These are phyloP conservation scores for Coemansia sp. DNA, from an alignment of 192 early-diverging fungal genomes.

Conservation along the genomic window DNA sequence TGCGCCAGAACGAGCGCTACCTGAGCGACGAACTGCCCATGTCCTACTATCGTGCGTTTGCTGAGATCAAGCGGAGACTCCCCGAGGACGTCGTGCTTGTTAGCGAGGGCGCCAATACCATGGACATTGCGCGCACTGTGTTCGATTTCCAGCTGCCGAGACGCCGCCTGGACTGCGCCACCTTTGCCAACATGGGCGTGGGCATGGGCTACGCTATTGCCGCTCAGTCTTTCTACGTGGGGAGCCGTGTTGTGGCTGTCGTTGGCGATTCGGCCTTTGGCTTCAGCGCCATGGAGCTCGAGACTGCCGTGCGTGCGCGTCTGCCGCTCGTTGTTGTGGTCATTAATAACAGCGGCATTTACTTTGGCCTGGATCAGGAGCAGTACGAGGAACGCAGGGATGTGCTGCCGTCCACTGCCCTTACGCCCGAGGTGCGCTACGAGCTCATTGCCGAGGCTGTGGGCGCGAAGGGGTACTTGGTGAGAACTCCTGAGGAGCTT, in stretches of 20 bases:
- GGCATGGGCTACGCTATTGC: slow-evolving; percentile 73
- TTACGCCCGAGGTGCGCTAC: slow-evolving; percentile 66
- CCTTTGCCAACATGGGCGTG: slow-evolving; percentile 80
- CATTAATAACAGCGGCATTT: slow-evolving; percentile 80
- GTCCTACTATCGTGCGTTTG: slow-evolving; percentile 69
- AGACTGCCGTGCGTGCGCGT: slow-evolving; percentile 63
- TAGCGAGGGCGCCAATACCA: slow-evolving; percentile 76
- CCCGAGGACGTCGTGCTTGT: slow-evolving; percentile 60
- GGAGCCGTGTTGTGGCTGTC: slow-evolving; percentile 60
- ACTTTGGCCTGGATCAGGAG: slow-evolving; percentile 60
- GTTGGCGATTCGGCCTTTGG: slow-evolving; percentile 81
- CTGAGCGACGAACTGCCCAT: slow-evolving; percentile 53
- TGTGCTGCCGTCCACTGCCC: slow-evolving; percentile 61
- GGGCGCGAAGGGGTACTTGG: slow-evolving; percentile 62
- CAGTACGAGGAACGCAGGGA: slow-evolving; percentile 47
- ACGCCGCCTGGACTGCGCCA: slow-evolving; percentile 69
- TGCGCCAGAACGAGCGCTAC: slow-evolving; percentile 45
- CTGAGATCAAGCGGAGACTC: slow-evolving; percentile 62
- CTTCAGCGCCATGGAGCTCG: slow-evolving; percentile 77
- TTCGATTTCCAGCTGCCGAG: slow-evolving; percentile 66
- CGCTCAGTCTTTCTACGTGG: slow-evolving; percentile 58
- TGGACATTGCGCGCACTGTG: slow-evolving; percentile 75
- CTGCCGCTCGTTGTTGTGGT: slow-evolving; percentile 71
- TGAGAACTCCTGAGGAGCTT: slow-evolving; percentile 59
- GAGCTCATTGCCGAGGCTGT: slow-evolving; percentile 68